These are phyloP conservation scores for Mixia osmundae DNA, from an alignment of 1,284 basidiomycete genomes.

Conservation along the genomic window DNA sequence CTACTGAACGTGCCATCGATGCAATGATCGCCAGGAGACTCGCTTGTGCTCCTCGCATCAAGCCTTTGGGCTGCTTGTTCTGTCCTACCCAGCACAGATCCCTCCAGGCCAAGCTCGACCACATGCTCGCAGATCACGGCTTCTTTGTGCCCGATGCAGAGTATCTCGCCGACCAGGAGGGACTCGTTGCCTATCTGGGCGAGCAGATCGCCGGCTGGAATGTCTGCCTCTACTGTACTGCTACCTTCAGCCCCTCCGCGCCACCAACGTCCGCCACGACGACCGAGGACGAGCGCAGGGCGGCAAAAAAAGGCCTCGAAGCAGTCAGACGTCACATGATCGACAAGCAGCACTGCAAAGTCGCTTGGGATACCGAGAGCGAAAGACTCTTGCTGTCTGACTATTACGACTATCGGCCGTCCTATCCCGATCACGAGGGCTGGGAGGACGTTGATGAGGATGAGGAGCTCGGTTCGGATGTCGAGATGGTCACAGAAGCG, in stretches of 20 bases:
- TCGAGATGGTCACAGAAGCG: constrained; percentile 22
- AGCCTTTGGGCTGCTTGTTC: constrained; percentile 44
- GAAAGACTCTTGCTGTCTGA: constrained; percentile 76
- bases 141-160: constrained; percentile 94
- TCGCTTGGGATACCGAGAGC: constrained; percentile 59
- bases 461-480: constrained; percentile 22
- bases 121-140: constrained; percentile 71
- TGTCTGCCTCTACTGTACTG: constrained; percentile 61
- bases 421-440: constrained; percentile 30
- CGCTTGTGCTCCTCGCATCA: constrained; percentile 28
- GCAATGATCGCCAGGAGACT: constrained; percentile 37
- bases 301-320: constrained; percentile 29
- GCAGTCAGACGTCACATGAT: constrained; percentile 81
- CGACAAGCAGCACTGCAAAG: constrained; percentile 87
- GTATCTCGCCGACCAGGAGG: constrained; percentile 59
- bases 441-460: constrained; percentile 27
- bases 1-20: constrained; percentile 27
- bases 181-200: constrained; percentile 64
- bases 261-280: constrained; percentile 32
- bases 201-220: constrained; percentile 86
- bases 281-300: constrained; percentile 8
- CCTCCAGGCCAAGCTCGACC: constrained; percentile 45
- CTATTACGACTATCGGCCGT: constrained; percentile 72
- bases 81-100: constrained; percentile 36
- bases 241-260: constrained; percentile 28